These are phyloP conservation scores for Fusarium gaditjirri DNA, from an alignment of 2,329 filamentous ascomycete genomes.

Conservation along the genomic window DNA sequence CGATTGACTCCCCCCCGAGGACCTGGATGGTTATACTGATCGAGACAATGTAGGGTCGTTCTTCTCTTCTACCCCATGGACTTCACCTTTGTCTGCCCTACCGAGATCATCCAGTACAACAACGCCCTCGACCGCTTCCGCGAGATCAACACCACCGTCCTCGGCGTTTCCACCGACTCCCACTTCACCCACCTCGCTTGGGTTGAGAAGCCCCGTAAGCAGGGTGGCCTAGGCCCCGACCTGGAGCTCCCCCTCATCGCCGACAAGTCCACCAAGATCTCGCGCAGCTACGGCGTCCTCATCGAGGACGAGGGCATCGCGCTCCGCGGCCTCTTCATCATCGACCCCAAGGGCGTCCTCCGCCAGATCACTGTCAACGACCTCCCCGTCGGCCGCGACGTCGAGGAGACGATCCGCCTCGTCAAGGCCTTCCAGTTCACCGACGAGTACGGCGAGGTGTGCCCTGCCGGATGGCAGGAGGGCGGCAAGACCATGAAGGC, in stretches of 20 bases:
- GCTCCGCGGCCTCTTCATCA: conserved; percentile 72
- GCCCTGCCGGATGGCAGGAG: conserved; percentile 61
- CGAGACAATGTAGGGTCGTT: conserved; percentile 61
- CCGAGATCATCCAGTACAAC: conserved; percentile 73
- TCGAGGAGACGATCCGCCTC: conserved; percentile 73
- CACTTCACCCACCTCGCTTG: conserved; percentile 68
- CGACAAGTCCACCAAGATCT: conserved; percentile 70
- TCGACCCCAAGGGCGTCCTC: conserved; percentile 70
- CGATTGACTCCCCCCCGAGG: background rate
- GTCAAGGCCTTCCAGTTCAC: conserved; percentile 84
- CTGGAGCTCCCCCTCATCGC: conserved; percentile 70
- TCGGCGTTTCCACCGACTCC: conserved; percentile 70
- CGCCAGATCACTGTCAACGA: conserved; percentile 74
- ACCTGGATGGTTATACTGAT: background rate
- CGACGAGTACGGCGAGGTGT: conserved; percentile 84
- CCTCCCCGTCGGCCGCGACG: conserved; percentile 70
- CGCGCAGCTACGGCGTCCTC: conserved; percentile 70
- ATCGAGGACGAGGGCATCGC: conserved; percentile 72
- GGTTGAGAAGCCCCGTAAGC: conserved; percentile 66
- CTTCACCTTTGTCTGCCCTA: conserved; percentile 75
- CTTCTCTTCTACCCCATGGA: conserved; percentile 75
- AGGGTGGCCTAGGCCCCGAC: conserved; percentile 69
- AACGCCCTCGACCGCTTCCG: conserved; percentile 69
- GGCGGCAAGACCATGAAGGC: conserved; percentile 62
- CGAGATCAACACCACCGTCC: conserved; percentile 67